phyloP scores from a whole-genome alignment of 495 filamentous ascomycete species.

The Delitschia confertaspora region DNA sequence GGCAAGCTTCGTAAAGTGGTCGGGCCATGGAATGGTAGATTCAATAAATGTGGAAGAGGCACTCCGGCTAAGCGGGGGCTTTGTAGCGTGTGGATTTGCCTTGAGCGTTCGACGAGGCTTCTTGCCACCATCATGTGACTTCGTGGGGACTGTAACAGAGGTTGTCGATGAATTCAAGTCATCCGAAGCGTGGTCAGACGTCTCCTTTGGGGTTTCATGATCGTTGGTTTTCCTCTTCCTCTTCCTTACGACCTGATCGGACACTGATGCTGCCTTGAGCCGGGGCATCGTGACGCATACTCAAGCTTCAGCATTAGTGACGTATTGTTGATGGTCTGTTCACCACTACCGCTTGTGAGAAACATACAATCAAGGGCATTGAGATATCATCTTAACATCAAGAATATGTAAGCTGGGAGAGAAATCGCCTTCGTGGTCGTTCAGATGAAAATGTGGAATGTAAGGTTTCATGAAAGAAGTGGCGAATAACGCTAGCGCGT shows the following conservation, averaged over 20 bases:
- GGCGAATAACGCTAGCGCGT: too few relatives aligned
- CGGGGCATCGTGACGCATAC: slow-evolving; percentile 44
- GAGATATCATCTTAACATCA: too few relatives aligned
- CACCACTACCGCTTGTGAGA: too few relatives aligned
- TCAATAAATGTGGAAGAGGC: slow-evolving; percentile 41
- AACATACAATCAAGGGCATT: too few relatives aligned
- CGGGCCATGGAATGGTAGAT: slow-evolving; percentile 58
- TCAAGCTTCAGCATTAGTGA: too few relatives aligned
- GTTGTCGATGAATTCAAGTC: slow-evolving; percentile 12
- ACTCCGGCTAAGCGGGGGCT: slow-evolving; percentile 33
- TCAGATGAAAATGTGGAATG: too few relatives aligned
- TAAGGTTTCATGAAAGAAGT: too few relatives aligned
- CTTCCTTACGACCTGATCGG: slow-evolving; percentile 45
- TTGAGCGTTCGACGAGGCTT: slow-evolving; percentile 39
- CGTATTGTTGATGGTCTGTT: too few relatives aligned
- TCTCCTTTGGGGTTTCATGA: slow-evolving; percentile 13
- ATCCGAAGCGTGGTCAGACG: not conserved
- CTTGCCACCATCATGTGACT: slow-evolving; percentile 47
- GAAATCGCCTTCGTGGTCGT: too few relatives aligned
- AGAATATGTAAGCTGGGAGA: too few relatives aligned
- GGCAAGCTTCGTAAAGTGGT: slow-evolving; percentile 59
- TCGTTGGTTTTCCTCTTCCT: slow-evolving; percentile 42
- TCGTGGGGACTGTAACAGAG: slow-evolving; percentile 41
- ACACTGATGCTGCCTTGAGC: slow-evolving; percentile 48
- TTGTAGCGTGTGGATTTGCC: slow-evolving; percentile 18